Evolutionary conservation across 2,329 filamentous ascomycete species (phyloP).

Genomic region (Albophoma yamanashiensis): DNA sequence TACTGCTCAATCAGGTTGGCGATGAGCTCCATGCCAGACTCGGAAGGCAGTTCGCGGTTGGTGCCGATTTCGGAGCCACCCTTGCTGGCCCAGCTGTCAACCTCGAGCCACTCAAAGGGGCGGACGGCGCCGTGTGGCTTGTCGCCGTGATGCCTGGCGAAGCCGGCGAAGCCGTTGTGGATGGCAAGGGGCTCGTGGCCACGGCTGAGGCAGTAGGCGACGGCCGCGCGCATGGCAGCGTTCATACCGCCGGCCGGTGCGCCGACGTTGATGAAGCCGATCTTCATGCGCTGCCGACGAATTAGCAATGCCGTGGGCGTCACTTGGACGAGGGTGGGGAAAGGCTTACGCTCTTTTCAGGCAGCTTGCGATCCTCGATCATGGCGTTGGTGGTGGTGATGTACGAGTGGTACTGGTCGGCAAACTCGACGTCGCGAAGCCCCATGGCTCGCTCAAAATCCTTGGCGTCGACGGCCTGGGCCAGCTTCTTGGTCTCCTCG

Average conservation of each 20-base stretch:
- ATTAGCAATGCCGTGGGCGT: conserved; percentile 15
- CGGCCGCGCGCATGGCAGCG: conserved; percentile 83
- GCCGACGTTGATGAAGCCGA: conserved; percentile 94
- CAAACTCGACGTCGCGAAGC: conserved; percentile 85
- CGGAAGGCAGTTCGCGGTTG: conserved; percentile 82
- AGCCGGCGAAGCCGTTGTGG: conserved; percentile 92
- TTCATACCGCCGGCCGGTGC: conserved; percentile 98
- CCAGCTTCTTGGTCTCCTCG: conserved; percentile 71
- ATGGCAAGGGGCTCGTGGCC: conserved; percentile 92
- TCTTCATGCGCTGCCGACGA: conserved; percentile 60
- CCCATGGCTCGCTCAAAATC: conserved; percentile 83
- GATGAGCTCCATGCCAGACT: conserved; percentile 72
- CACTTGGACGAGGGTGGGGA: too few relatives aligned
- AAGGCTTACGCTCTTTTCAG: conserved; percentile 54
- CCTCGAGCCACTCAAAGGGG: conserved; percentile 83
- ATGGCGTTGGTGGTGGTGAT: conserved; percentile 81
- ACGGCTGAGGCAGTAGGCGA: conserved; percentile 82
- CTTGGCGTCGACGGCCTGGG: conserved; percentile 69
- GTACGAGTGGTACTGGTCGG: conserved; percentile 84
- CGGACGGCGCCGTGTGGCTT: conserved; percentile 73
- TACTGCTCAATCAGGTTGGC: conserved; percentile 77
- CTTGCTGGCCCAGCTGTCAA: conserved; percentile 90
- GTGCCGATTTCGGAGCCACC: conserved; percentile 97
- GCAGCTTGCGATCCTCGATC: conserved; percentile 55
- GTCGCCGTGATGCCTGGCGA: conserved; percentile 83